A percentile compares a stretch with the other conserved stretches of the same genome.
Conservation (phyloP, 768 basidiomycete species). For the Boletus bicolor region DNA sequence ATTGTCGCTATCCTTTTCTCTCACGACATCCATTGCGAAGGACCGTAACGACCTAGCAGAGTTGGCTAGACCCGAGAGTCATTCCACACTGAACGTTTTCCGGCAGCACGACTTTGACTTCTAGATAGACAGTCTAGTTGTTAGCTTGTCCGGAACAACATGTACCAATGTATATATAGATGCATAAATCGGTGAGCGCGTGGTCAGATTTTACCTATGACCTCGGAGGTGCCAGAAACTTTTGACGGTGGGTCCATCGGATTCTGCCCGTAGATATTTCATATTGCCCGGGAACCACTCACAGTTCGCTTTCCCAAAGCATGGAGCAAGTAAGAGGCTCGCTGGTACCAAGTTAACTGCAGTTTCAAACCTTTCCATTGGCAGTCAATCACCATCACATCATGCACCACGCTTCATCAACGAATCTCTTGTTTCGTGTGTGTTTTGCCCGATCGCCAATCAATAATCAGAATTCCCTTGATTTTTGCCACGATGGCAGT, state of each 20-base stretch:
- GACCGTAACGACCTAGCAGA: slow-evolving; percentile 81
- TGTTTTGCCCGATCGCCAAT: background rate
- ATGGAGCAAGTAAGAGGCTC: background rate
- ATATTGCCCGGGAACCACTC: background rate
- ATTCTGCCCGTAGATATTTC: background rate
- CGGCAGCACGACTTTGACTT: slow-evolving; percentile 88
- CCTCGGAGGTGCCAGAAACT: background rate
- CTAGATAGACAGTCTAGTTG: slow-evolving; percentile 33
- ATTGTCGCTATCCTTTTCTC: background rate
- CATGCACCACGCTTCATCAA: background rate
- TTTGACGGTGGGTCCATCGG: background rate
- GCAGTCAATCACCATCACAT: background rate
- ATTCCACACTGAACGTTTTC: slow-evolving; percentile 67
- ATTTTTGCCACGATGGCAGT: background rate
- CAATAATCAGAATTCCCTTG: background rate
- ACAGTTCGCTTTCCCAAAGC: background rate
- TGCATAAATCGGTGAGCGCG: background rate
- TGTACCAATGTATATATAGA: background rate
- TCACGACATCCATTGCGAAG: slow-evolving; percentile 36
- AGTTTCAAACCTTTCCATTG: background rate
- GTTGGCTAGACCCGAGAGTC: slow-evolving; percentile 58
- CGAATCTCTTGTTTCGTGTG: background rate
- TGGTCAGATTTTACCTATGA: background rate
- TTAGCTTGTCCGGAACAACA: background rate
- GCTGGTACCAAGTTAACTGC: background rate